Evolutionary conservation across 306 rosid genomes (phyloP).

Genomic region (Castanea crenata): DNA sequence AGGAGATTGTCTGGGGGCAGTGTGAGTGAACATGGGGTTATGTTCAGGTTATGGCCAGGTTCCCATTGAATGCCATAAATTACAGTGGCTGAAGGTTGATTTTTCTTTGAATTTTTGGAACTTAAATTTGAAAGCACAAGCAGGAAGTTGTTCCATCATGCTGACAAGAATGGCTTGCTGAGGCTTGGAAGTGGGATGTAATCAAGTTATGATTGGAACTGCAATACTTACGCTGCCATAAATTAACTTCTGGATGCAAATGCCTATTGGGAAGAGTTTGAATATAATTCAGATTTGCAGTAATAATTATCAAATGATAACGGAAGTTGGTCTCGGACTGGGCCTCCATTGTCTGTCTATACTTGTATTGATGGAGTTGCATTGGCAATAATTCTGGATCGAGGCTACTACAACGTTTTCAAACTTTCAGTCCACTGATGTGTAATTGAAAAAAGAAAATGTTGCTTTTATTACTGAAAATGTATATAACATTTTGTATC

Average conservation of each 20-base stretch:
- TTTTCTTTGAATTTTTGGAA: constrained; percentile 13
- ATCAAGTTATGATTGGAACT: constrained; percentile 34
- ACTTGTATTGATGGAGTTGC: not conserved
- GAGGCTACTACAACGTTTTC: not conserved
- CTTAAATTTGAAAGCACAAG: constrained; percentile 6
- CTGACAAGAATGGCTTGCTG: not conserved
- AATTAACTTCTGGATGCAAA: constrained; percentile 9
- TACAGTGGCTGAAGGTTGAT: constrained; percentile 6
- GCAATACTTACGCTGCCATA: constrained; percentile 20
- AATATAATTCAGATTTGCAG: constrained; percentile 18
- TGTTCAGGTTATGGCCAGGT: constrained; percentile 43
- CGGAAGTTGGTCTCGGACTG: constrained; percentile 4
- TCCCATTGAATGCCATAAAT: constrained; percentile 25
- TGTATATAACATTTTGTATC: constrained; percentile 29
- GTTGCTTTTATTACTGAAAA: constrained; percentile 12
- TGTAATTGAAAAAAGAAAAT: not conserved
- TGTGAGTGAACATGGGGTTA: constrained; percentile 63
- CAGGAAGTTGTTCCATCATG: constrained; percentile 1
- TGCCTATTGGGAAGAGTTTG: constrained; percentile 12
- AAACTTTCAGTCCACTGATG: constrained; percentile 4
- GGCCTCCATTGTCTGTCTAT: not conserved
- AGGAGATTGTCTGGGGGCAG: constrained; percentile 67
- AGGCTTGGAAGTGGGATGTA: constrained; percentile 27
- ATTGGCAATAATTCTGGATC: constrained; percentile 16
- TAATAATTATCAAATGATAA: not conserved